Base-by-base conservation (phyloP, 495 filamentous ascomycete genomes). In the Penicillium dipodomyicola region DNA sequence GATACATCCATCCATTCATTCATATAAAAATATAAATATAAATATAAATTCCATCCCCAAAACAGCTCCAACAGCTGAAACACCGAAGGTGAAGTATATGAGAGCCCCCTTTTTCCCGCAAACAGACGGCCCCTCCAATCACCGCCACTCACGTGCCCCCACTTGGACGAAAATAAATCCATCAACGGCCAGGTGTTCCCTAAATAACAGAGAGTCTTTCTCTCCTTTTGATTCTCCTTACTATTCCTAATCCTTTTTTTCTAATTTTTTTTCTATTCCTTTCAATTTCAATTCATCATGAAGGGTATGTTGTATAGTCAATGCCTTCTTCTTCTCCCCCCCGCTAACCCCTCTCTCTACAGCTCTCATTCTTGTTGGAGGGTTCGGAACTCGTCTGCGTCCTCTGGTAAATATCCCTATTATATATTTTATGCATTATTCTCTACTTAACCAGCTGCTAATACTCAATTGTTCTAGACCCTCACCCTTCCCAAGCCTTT, bases 321-420 rank as follows among this genome's bases (percentile, higher is more conserved):
- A 45, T 48, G 48, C 49, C 2, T 29, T 42, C 19, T 35, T 17
- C 30, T 35, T 61, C 30, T 25, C 47, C 20, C 47, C 47, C 61
- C 61, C 32, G 58, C 61, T 65, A 29, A 63, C 56, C 58, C 42
- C 42, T 49, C 32, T 49, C 32, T 57, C 32, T 57, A 64, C 73
- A 98, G 94, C 94, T 75, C 86, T 98, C 69, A 97, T 98, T 87
- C 93, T 98, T 70, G 94, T 98, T 75, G 94, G 94, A 80, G 94
- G 94, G 71, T 98, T 97, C 77, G 94, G 94, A 71, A 98, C 94
- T 75, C 93, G 94, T 76, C 86, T 98, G 63, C 90, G 94, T 72
- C 94, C 94, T 76, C 83, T 98, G 77, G 92, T 97, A 89, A 76
- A 39, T n/a, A n/a, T 39, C n/a, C 35, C 35, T n/a, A 8, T 39